phyloP scores from a whole-genome alignment of 2,329 filamentous ascomycete genomes.

The Colletotrichum paranaense region DNA sequence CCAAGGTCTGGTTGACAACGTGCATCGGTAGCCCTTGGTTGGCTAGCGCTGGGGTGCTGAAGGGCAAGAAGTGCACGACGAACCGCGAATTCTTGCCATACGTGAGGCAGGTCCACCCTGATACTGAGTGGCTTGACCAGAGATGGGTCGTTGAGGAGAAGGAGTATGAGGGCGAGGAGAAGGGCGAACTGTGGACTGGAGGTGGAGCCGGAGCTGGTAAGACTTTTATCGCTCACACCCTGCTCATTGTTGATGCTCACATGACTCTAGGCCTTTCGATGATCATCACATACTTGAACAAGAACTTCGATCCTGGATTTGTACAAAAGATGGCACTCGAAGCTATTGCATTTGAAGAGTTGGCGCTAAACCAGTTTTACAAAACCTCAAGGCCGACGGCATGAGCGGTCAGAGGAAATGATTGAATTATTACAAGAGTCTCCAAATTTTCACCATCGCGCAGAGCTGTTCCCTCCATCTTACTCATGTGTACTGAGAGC shows the following conservation, averaged over 20 bases:
- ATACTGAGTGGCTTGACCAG: conserved; percentile 50
- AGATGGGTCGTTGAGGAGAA: conserved; percentile 52
- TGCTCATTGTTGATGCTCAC: not conserved
- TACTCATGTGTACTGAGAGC: too few species aligned
- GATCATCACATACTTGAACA: conserved; percentile 24
- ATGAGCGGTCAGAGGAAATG: too few species aligned
- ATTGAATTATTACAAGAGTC: too few species aligned
- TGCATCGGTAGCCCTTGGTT: conserved; percentile 53
- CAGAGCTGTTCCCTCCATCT: too few species aligned
- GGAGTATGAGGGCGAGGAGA: conserved; percentile 39
- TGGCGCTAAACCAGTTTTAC: conserved; percentile 31
- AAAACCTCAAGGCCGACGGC: not conserved
- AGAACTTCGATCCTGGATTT: conserved; percentile 26
- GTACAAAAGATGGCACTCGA: conserved; percentile 24
- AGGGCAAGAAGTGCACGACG: conserved; percentile 51
- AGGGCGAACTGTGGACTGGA: conserved; percentile 50
- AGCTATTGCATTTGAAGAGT: conserved; percentile 9
- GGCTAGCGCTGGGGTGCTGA: conserved; percentile 47
- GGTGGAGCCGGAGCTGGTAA: conserved; percentile 50
- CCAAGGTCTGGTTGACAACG: conserved; percentile 49
- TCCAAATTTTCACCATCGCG: too few species aligned
- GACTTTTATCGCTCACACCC: not conserved
- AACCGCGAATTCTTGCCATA: conserved; percentile 45
- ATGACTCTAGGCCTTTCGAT: not conserved
- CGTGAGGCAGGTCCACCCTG: conserved; percentile 44